A percentile compares a stretch with the other conserved stretches of the same genome.
These are phyloP conservation scores for Helicostylum pulchrum DNA, from an alignment of 192 early-diverging fungal species.

Conservation along the genomic window DNA sequence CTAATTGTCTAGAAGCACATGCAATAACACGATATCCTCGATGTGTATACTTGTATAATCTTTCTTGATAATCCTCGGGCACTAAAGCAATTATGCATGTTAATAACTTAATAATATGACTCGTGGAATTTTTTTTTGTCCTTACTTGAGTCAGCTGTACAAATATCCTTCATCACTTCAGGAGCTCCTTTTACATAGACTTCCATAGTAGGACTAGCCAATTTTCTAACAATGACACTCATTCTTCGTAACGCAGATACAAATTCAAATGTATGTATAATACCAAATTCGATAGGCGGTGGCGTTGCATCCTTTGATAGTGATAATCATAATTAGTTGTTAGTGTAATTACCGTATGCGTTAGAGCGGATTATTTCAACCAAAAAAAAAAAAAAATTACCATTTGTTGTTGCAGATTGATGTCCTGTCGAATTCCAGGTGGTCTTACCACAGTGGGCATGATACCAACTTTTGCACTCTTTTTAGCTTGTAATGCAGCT, in stretches of 20 bases:
- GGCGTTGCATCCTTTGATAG: slow-evolving; percentile 4
- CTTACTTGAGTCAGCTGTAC: slow-evolving; percentile 70
- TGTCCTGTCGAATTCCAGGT: slow-evolving; percentile 55
- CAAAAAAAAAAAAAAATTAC: not conserved
- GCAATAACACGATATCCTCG: slow-evolving; percentile 98
- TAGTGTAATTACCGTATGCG: not conserved
- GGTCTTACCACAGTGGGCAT: slow-evolving; percentile 88
- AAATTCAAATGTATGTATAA: slow-evolving; percentile 92
- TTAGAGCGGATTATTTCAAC: not conserved
- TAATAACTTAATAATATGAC: not conserved
- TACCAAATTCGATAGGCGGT: slow-evolving; percentile 64
- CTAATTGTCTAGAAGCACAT: slow-evolving; percentile 77
- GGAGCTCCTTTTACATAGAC: slow-evolving; percentile 98
- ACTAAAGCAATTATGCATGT: slow-evolving; percentile 46
- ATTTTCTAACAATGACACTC: slow-evolving; percentile 83
- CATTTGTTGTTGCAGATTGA: not conserved
- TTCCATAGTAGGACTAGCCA: slow-evolving; percentile 63
- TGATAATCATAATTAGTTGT: not conserved
- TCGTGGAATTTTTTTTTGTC: not conserved
- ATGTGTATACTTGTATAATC: slow-evolving; percentile 85
- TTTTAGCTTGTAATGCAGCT: slow-evolving; percentile 13
- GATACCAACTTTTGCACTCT: slow-evolving; percentile 39
- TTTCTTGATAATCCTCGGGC: slow-evolving; percentile 80
- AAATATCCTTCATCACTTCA: slow-evolving; percentile 90
- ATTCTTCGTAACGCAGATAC: slow-evolving; percentile 84